phyloP scores from a whole-genome alignment of 805 yeast genomes.

The Kuraishia molischiana region DNA sequence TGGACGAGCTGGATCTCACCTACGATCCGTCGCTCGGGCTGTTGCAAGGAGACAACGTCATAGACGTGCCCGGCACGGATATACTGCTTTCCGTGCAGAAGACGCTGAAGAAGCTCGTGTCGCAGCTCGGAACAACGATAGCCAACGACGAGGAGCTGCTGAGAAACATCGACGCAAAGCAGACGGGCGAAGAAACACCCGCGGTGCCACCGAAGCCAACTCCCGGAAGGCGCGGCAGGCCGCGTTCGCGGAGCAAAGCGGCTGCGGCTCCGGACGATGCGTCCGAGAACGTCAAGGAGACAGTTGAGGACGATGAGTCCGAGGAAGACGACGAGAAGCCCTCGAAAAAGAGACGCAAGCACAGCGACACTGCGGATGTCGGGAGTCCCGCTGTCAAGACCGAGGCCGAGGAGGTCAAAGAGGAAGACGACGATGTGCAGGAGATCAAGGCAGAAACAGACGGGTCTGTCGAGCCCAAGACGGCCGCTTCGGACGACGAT shows the following conservation, averaged over 20 bases:
- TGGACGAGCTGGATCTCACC: slow-evolving; percentile 39
- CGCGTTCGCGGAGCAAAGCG: slow-evolving; percentile 1
- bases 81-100: slow-evolving; percentile 15
- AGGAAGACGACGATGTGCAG: slow-evolving; percentile 2
- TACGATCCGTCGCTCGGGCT: slow-evolving; percentile 53
- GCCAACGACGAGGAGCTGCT: slow-evolving; percentile 19
- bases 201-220: neutral
- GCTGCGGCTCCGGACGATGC: slow-evolving; percentile 2
- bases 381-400: neutral
- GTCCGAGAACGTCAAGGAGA: slow-evolving; percentile 1
- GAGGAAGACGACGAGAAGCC: slow-evolving; percentile 11
- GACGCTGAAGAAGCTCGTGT: slow-evolving; percentile 27
- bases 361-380: neutral
- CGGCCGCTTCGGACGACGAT: neutral
- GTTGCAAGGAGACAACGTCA: slow-evolving; percentile 46
- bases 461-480: slow-evolving; percentile 1
- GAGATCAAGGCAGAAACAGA: slow-evolving; percentile 5
- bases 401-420: slow-evolving; percentile 6
- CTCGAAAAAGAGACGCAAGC: neutral
- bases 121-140: slow-evolving; percentile 26
- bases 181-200: slow-evolving; percentile 6
- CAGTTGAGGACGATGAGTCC: slow-evolving; percentile 1
- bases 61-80: slow-evolving; percentile 23
- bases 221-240: neutral
- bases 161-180: slow-evolving; percentile 5